These are phyloP conservation scores for Candolleomyces aberdarensis DNA, from an alignment of 768 basidiomycete species.

Conservation along the genomic window DNA sequence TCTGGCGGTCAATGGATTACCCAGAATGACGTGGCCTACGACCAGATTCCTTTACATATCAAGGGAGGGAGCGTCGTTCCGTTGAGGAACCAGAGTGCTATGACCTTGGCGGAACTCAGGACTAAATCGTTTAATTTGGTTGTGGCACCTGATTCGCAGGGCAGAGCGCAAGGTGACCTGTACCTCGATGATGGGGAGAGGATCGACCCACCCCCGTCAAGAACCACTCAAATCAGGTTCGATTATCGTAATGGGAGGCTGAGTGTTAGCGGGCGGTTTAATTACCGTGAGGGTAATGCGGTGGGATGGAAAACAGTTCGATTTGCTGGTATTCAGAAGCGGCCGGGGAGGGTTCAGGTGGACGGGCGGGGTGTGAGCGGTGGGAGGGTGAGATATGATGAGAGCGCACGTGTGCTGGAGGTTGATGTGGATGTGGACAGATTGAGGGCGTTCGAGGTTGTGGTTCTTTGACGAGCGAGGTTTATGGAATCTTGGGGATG, in stretches of 20 bases:
- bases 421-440: slow-evolving; percentile 37
- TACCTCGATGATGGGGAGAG: slow-evolving; percentile 69
- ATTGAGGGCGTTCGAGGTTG: slow-evolving; percentile 11
- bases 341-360: slow-evolving; percentile 26
- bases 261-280: slow-evolving; percentile 34
- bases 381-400: slow-evolving; percentile 31
- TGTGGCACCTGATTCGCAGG: slow-evolving; percentile 55
- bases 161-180: slow-evolving; percentile 48
- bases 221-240: slow-evolving; percentile 32
- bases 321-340: slow-evolving; percentile 33
- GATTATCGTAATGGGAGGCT: slow-evolving; percentile 27
- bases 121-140: slow-evolving; percentile 58
- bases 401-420: slow-evolving; percentile 38
- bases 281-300: slow-evolving; percentile 26
- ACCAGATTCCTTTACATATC: slow-evolving; percentile 62
- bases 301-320: slow-evolving; percentile 35
- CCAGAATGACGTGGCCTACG: slow-evolving; percentile 47
- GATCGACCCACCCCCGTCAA: slow-evolving; percentile 20
- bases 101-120: slow-evolving; percentile 59
- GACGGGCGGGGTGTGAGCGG: slow-evolving; percentile 23
- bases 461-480: not conserved
- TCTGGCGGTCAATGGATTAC: slow-evolving; percentile 45
- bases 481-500: no score
- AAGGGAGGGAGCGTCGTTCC: slow-evolving; percentile 58
- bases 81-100: slow-evolving; percentile 49